Conservation (phyloP, 257 asterid species). For the Capsicum pubescens region DNA sequence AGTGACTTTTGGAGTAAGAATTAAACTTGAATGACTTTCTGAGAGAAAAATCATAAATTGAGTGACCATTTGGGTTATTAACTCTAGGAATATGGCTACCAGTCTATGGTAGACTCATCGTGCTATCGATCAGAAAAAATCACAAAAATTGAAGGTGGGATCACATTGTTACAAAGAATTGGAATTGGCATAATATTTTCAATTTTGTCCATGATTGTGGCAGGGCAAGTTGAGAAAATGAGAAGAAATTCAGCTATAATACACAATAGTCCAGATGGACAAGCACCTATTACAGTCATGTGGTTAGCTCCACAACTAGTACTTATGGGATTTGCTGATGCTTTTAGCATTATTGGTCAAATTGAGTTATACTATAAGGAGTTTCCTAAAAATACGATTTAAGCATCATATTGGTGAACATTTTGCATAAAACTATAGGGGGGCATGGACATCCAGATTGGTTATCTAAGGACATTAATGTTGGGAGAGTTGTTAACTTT, state of each 20-base stretch:
- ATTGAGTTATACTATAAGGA: conserved; percentile 88
- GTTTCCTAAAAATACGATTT: conserved; percentile 78
- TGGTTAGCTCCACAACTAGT: conserved; percentile 90
- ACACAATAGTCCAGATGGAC: conserved; percentile 44
- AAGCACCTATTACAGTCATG: conserved; percentile 62
- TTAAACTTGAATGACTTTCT: no score
- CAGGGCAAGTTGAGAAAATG: conserved; percentile 67
- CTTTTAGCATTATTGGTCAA: conserved; percentile 80
- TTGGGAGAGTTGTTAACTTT: conserved; percentile 63
- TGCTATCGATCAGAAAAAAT: conserved; percentile 54
- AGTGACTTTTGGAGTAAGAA: no score
- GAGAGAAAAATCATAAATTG: no score
- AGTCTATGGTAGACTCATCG: conserved; percentile 63
- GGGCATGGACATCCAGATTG: conserved; percentile 64
- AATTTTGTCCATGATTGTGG: conserved; percentile 63
- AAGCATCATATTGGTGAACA: conserved; percentile 60
- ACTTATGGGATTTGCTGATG: conserved; percentile 89
- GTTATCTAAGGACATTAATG: conserved; percentile 69
- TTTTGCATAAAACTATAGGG: conserved; percentile 67
- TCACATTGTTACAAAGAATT: conserved; percentile 76
- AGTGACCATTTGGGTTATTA: no score
- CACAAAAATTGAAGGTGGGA: conserved; percentile 71
- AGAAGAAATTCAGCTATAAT: conserved; percentile 52
- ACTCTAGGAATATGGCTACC: conserved; percentile 68
- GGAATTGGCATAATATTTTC: conserved; percentile 84